phyloP scores from a whole-genome alignment of 148 eudicot genomes.

The Chenopodium album region DNA sequence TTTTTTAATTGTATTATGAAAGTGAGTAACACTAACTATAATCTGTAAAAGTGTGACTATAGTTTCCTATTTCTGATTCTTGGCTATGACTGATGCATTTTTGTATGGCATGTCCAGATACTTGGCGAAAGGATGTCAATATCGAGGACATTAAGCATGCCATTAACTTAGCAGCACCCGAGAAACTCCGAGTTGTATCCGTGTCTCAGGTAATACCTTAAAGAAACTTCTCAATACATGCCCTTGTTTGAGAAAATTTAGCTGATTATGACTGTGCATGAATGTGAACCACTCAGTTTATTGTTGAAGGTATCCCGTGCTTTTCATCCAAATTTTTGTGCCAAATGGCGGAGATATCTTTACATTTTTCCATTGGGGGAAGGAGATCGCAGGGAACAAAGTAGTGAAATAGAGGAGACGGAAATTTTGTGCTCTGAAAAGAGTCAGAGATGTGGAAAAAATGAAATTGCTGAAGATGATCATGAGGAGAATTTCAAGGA shows the following conservation, averaged over 20 bases:
- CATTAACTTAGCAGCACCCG: slow-evolving; percentile 60
- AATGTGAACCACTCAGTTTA: slow-evolving; percentile 16
- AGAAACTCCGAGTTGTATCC: slow-evolving; percentile 62
- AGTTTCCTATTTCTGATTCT: neutral
- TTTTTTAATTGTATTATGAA: neutral
- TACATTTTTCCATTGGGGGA: slow-evolving; percentile 75
- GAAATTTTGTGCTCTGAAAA: slow-evolving; percentile 19
- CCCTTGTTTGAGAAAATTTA: neutral
- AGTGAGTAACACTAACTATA: neutral
- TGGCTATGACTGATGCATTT: slow-evolving; percentile 7
- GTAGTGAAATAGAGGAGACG: slow-evolving; percentile 22
- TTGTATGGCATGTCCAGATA: slow-evolving; percentile 48
- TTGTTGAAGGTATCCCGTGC: slow-evolving; percentile 71
- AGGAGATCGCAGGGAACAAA: slow-evolving; percentile 35
- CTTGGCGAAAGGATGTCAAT: slow-evolving; percentile 86
- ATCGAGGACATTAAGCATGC: slow-evolving; percentile 59
- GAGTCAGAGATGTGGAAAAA: slow-evolving; percentile 17
- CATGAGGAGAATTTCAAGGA: slow-evolving; percentile 24
- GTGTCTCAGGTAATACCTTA: slow-evolving; percentile 51
- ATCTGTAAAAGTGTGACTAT: neutral
- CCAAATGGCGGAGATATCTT: slow-evolving; percentile 93
- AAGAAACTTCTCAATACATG: neutral
- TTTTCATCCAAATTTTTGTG: slow-evolving; percentile 95
- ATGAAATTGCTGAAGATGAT: slow-evolving; percentile 24
- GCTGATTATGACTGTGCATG: slow-evolving; percentile 10